Conservation (phyloP, 495 filamentous ascomycete species). For the Venustampulla echinocandica region DNA sequence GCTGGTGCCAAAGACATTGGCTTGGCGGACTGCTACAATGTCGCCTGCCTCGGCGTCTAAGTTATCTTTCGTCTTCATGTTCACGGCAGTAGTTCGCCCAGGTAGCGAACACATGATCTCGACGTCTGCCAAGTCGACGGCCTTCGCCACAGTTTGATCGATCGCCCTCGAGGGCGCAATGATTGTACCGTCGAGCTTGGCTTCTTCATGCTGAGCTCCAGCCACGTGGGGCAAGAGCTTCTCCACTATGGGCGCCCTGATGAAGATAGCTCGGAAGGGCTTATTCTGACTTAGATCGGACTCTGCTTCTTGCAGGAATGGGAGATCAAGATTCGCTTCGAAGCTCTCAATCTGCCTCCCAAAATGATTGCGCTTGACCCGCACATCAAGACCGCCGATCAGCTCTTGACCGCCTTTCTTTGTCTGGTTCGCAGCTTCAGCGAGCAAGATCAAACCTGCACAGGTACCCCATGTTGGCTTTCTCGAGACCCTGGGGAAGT, state of each 20-base stretch:
- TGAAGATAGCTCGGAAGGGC: conserved; percentile 81
- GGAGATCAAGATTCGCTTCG: conserved; percentile 63
- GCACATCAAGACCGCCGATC: conserved; percentile 84
- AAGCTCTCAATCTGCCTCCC: conserved; percentile 93
- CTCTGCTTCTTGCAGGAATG: conserved; percentile 47
- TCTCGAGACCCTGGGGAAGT: conserved; percentile 42
- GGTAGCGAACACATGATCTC: conserved; percentile 52
- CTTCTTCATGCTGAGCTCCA: conserved; percentile 44
- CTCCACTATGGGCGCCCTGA: conserved; percentile 89
- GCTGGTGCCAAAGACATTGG: conserved; percentile 92
- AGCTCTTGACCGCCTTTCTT: conserved; percentile 90
- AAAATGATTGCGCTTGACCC: conserved; percentile 93
- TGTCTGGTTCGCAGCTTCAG: conserved; percentile 77
- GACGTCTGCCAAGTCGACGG: conserved; percentile 29
- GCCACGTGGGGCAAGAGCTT: conserved; percentile 53
- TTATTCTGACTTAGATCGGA: conserved; percentile 14
- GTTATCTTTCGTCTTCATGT: conserved; percentile 20
- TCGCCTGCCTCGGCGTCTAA: conserved; percentile 51
- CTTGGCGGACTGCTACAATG: conserved; percentile 84
- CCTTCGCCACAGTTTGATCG: conserved; percentile 17
- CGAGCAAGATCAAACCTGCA: conserved; percentile 85
- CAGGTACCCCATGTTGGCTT: conserved; percentile 96
- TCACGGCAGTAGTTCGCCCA: conserved; percentile 28
- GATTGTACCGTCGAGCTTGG: conserved; percentile 48
- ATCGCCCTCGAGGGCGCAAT: conserved; percentile 50